A percentile compares a stretch with the other conserved stretches of the same genome.
Conservation (phyloP, 2,329 filamentous ascomycete species). For the Geosmithia putterillii region DNA sequence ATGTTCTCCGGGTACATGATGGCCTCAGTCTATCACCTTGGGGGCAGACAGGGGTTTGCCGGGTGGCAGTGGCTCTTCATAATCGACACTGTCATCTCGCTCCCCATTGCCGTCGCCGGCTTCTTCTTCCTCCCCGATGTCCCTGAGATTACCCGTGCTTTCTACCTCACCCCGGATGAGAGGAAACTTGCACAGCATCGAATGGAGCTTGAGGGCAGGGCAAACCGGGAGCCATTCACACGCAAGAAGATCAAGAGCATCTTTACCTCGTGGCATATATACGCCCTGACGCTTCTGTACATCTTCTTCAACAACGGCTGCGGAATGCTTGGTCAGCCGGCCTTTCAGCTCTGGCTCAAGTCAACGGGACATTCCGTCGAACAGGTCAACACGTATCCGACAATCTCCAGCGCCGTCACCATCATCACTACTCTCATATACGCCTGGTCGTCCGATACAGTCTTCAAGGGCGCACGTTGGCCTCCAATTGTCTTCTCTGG, state of each 20-base stretch:
- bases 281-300: slow-evolving; percentile 43
- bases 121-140: slow-evolving; percentile 13
- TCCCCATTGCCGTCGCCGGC: slow-evolving; percentile 14
- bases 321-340: slow-evolving; percentile 33
- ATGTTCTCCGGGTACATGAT: slow-evolving; percentile 15
- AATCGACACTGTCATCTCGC: slow-evolving; percentile 19
- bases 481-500: slow-evolving; percentile 48
- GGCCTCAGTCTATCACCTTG: slow-evolving; percentile 22
- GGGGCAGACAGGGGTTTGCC: slow-evolving; percentile 27
- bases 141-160: slow-evolving; percentile 10
- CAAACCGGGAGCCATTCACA: slow-evolving; percentile 24
- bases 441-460: slow-evolving; percentile 52
- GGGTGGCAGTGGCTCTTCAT: slow-evolving; percentile 29
- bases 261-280: slow-evolving; percentile 53
- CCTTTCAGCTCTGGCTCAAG: slow-evolving; percentile 40
- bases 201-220: slow-evolving; percentile 29
- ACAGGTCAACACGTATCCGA: slow-evolving; percentile 41
- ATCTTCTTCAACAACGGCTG: slow-evolving; percentile 52
- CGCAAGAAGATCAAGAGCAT: slow-evolving; percentile 44
- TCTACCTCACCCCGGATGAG: slow-evolving; percentile 11
- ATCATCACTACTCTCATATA: slow-evolving; percentile 49
- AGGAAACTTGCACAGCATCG: slow-evolving; percentile 13
- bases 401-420: slow-evolving; percentile 40
- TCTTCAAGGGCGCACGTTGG: slow-evolving; percentile 49
- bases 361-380: slow-evolving; percentile 25